Percentiles rank a stretch among this genome's conserved stretches.
phyloP scores from a whole-genome alignment of 192 early-diverging fungal genomes.

The Dissophora globulifera region DNA sequence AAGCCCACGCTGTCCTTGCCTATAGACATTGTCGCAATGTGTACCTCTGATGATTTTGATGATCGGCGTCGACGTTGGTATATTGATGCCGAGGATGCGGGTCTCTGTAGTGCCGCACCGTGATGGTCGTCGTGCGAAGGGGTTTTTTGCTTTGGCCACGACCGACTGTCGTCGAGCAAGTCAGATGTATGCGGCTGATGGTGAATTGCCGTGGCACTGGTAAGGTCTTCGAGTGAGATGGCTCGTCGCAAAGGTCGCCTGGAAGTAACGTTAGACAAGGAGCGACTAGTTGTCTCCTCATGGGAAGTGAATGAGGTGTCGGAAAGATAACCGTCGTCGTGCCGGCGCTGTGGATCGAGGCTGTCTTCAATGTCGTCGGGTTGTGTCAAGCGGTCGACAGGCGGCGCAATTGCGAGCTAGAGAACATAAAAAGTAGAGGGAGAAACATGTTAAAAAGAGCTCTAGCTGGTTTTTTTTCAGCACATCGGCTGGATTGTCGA shows the following conservation, averaged over 20 bases:
- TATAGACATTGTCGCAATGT: background rate
- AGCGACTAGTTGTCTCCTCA: constrained; percentile 30
- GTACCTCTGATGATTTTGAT: background rate
- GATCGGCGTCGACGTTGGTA: constrained; percentile 10
- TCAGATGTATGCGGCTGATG: constrained; percentile 22
- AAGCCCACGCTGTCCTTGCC: background rate
- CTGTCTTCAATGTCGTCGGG: constrained; percentile 1
- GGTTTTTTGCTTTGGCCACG: too few relatives aligned
- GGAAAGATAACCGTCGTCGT: constrained; percentile 46
- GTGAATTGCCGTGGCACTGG: constrained; percentile 14
- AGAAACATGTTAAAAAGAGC: background rate
- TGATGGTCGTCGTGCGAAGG: background rate
- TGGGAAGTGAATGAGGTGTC: constrained; percentile 33
- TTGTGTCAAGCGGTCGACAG: constrained; percentile 13
- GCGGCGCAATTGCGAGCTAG: constrained; percentile 24
- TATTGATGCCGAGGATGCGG: constrained; percentile 18
- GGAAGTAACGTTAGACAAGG: constrained; percentile 6
- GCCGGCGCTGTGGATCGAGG: constrained; percentile 3
- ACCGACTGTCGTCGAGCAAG: background rate
- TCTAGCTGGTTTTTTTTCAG: too few relatives aligned
- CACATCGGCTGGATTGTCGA: too few relatives aligned
- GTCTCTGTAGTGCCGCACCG: background rate
- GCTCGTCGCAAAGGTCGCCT: constrained; percentile 30
- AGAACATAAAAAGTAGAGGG: constrained; percentile 1
- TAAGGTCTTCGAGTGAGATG: constrained; percentile 38